Conservation (phyloP, 2,329 filamentous ascomycete species). For the Diaporthe humulicola region DNA sequence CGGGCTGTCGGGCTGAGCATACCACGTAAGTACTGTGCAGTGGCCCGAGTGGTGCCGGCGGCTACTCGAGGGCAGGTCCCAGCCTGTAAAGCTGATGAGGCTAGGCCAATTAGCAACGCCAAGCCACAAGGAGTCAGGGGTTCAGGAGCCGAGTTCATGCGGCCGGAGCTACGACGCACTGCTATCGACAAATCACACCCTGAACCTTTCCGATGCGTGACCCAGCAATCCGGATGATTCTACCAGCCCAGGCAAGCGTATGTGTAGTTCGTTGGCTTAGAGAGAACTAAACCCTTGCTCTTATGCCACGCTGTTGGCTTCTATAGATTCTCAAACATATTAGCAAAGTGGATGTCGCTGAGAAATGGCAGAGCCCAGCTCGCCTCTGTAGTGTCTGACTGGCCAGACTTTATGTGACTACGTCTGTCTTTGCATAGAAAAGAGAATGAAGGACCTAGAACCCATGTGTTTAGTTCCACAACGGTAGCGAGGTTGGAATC, state of each 20-base stretch:
- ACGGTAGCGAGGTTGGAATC: not conserved
- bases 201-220: not conserved
- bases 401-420: not conserved
- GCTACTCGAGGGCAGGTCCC: not conserved
- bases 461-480: not conserved
- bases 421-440: not conserved
- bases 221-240: not conserved
- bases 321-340: not conserved
- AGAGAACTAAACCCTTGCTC: not conserved
- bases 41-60: not conserved
- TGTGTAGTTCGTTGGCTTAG: not conserved
- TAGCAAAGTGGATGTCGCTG: not conserved
- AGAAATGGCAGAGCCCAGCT: not conserved
- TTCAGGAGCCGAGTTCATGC: conserved; percentile 19
- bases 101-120: conserved; percentile 10
- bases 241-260: not conserved
- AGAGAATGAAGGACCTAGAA: too few relatives aligned
- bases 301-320: not conserved
- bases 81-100: conserved; percentile 11
- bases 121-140: conserved; percentile 7
- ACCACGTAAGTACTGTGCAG: too few relatives aligned
- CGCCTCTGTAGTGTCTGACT: not conserved
- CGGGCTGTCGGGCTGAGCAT: not conserved
- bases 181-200: not conserved
- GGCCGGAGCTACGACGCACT: not conserved